Conservation (phyloP, 306 rosid species). For the Cucurbita maxima region DNA sequence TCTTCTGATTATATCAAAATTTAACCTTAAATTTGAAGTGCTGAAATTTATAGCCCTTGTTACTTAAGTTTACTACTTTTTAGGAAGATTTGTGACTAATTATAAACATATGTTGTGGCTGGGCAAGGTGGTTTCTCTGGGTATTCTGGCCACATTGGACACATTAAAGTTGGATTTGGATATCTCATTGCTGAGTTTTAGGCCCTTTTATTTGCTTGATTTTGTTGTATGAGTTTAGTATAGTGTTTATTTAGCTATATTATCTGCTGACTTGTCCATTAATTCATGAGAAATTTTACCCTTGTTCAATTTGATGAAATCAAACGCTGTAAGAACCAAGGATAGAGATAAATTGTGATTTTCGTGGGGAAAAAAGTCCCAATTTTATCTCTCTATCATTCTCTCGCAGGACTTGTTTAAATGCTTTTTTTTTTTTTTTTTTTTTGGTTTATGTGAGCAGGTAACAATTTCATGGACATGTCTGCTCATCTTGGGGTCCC, state of each 20-base stretch:
- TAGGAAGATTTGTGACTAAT: neutral
- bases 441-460: too few relatives aligned
- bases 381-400: neutral
- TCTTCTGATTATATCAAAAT: neutral
- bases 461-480: constrained; percentile 59
- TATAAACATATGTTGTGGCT: neutral
- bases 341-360: neutral
- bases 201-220: neutral
- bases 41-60: neutral
- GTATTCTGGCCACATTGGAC: neutral
- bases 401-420: neutral
- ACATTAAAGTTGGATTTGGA: neutral
- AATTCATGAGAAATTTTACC: neutral
- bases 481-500: constrained; percentile 37
- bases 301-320: neutral
- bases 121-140: neutral
- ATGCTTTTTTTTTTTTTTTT: neutral
- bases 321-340: neutral
- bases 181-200: neutral
- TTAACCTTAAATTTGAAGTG: neutral
- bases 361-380: neutral
- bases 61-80: neutral
- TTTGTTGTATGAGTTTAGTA: neutral
- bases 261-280: neutral
- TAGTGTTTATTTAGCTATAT: too few relatives aligned